Base-by-base conservation (phyloP, 345 rosid species). In the Passiflora organensis region DNA sequence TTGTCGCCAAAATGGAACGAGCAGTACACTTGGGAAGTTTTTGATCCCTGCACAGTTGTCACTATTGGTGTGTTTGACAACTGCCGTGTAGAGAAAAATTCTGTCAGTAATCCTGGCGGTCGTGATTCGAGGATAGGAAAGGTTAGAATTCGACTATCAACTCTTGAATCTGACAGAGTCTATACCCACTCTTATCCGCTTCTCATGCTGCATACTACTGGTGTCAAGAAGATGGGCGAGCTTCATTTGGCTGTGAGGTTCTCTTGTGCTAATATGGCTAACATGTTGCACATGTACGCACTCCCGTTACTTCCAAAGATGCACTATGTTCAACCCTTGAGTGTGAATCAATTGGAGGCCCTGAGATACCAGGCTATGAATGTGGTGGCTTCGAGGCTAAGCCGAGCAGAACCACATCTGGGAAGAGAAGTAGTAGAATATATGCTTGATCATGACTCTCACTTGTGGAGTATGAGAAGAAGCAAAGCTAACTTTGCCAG, bases 401-500 rank as follows among this genome's bases (percentile, higher is more conserved):
- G 75, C 66, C 68, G 89, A n/a, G 73, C 89, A 0, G 95, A 86
- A 66, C 89, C 85, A 1, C 82, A 84, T 2, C 13, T 86, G 25
- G 85, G 87, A 10, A 72, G 81, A 32, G 95, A 83, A 63, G 87
- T 86, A 66, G 85, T 86, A 4, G 87, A 86, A 57, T 86, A 72
- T 41, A 83, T 86, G 87, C 85, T 86, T 15, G 95, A 86, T 63
- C 81, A 75, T 21, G 85, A 83, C 37, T 86, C 84, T 21, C 85
- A 86, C 52, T 68, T 78, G 77, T 86, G 89, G 95, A 86, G 95
- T 71, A 81, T 83, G 89, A 77, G 95, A 55, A 83, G 85, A 52
- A 82, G 95, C 78, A 86, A 86, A 56, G 89, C 87, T 6, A 83
- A 86, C 66, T 81, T 86, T 48, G 81, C 74, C 28, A 55, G 89